Base-by-base conservation (phyloP, 2,329 filamentous ascomycete species). In the Fusarium nurragi region DNA sequence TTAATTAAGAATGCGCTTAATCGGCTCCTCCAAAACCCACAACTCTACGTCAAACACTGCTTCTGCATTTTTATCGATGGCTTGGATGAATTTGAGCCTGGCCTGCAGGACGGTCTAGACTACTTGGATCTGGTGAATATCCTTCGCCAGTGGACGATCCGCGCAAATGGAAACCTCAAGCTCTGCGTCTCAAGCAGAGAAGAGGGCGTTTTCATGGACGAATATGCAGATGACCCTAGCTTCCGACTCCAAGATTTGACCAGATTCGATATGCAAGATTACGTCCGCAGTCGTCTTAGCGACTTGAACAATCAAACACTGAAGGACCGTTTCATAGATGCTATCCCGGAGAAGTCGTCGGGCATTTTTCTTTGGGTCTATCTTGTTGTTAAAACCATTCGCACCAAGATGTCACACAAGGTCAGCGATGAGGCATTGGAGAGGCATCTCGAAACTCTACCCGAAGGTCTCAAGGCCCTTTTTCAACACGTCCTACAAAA, bases 271-370 rank as follows among this genome's bases (percentile, higher is more conserved):
- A 32, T 50, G 18, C 6, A n/a, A 2, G 1, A 4, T 0, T 54
- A 54, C 19, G 26, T 30, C 2, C 3, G 9, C 0, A 14, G 6
- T 2, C 45, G 26, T 0, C 12, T 54, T 0, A 5, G 13, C 1
- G 8, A 3, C 3, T 25, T 54, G 0, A 1, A 16, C 3, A n/a
- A 54, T 4, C n/a, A 52, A 4, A 0, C 1, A 2, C 6, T 37
- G 0, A 30, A 14, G 5, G 0, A 8, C 0, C 1, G 18, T 2
- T 9, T 54, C 3, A 23, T 6, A 2, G 1, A 14, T 1, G 13
- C 11, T 9, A 23, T 54, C 1, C 5, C 21, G 2, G 0, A 4
- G 0, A 39, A 0, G 7, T 49, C 44, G 1, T 49, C 21, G 0
- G 51, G 44, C 0, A 39, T 54, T 1, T 54, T 54, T 0, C n/a